Conservation (phyloP, 768 basidiomycete species). For the Phanerodontia chrysosporium region DNA sequence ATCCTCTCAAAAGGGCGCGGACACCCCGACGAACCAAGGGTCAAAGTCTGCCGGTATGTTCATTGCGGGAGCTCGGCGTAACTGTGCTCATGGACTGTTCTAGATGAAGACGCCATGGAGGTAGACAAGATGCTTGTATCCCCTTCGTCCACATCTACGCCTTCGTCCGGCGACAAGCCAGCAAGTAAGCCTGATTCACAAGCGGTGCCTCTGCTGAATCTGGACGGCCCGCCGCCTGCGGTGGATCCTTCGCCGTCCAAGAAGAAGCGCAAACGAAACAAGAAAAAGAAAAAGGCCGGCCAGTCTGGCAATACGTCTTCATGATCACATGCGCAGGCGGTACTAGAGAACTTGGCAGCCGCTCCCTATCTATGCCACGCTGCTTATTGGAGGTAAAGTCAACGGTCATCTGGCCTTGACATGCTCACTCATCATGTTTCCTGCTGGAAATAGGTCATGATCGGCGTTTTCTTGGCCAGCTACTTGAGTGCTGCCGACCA, state of each 20-base stretch:
- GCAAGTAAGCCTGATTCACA: not conserved
- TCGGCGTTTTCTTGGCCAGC: not conserved
- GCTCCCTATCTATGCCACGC: no score
- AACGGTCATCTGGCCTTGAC: not conserved
- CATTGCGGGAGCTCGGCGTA: no score
- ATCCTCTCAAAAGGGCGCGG: not conserved
- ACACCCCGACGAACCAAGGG: not conserved
- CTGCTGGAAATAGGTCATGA: not conserved
- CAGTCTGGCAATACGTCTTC: not conserved
- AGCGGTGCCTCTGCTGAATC: constrained; percentile 46
- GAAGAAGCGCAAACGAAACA: constrained; percentile 58
- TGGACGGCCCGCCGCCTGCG: constrained; percentile 43
- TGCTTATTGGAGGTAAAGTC: no score
- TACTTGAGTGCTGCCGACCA: not conserved
- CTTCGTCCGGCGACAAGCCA: not conserved
- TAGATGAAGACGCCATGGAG: not conserved
- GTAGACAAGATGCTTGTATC: not conserved
- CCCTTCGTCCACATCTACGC: not conserved
- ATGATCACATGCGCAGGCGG: no score
- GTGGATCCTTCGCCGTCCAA: constrained; percentile 29
- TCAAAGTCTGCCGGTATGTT: not conserved
- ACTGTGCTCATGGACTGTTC: no score
- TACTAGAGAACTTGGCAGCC: no score
- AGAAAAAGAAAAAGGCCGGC: constrained; percentile 28
- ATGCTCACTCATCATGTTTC: not conserved